phyloP scores from a whole-genome alignment of 164 flowering plant genomes.

The Kalanchoe fedtschenkoi region DNA sequence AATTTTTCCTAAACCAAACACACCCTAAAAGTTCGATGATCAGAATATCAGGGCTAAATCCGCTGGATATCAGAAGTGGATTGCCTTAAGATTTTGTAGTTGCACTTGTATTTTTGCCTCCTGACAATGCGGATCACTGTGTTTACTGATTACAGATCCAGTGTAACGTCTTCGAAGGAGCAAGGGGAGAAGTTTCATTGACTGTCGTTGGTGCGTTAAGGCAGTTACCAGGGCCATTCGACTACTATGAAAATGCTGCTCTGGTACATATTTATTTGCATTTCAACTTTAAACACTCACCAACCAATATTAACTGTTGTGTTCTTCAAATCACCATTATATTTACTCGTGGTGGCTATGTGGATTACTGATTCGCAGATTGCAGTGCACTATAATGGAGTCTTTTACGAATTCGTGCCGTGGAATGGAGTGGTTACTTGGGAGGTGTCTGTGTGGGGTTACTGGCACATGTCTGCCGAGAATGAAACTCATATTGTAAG shows the following conservation, averaged over 20 bases:
- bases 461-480: constrained; percentile 72
- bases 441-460: constrained; percentile 88
- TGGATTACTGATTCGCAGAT: constrained; percentile 39
- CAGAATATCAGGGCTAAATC: no score
- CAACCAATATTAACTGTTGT: no score
- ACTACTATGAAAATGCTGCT: constrained; percentile 75
- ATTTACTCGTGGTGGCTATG: no score
- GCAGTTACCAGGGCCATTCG: constrained; percentile 61
- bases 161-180: constrained; percentile 89
- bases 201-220: constrained; percentile 92
- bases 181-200: constrained; percentile 72
- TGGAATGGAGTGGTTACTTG: constrained; percentile 83
- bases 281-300: no score
- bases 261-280: no score
- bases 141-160: constrained; percentile 70
- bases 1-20: no score
- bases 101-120: no score
- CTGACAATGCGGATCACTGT: no score
- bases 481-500: constrained; percentile 56
- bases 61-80: no score
- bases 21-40: no score
- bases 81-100: no score
- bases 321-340: no score
- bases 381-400: constrained; percentile 72
- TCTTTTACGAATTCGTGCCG: constrained; percentile 92